Evolutionary conservation across 306 rosid species (phyloP).

Genomic region (Cucumis melo): DNA sequence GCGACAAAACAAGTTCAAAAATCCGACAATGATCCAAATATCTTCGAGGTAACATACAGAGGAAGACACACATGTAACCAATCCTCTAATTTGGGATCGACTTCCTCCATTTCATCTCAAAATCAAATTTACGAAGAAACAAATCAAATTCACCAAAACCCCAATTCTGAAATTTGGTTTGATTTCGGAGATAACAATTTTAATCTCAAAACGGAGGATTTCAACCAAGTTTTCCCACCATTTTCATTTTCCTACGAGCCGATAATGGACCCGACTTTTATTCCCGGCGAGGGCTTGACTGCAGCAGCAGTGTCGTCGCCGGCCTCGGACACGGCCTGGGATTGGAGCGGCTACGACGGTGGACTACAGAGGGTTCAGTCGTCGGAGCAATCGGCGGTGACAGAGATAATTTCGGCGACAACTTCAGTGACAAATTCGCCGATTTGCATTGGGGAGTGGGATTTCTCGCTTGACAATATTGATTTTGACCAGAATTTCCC

Average conservation of each 20-base stretch:
- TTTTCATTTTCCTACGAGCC: slow-evolving; percentile 22
- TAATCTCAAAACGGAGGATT: slow-evolving; percentile 28
- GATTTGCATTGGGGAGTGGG: slow-evolving; percentile 20
- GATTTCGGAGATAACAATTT: slow-evolving; percentile 16
- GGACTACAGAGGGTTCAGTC: slow-evolving; percentile 26
- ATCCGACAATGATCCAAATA: slow-evolving; percentile 18
- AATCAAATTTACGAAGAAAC: background rate
- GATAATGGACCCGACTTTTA: slow-evolving; percentile 19
- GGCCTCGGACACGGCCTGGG: slow-evolving; percentile 29
- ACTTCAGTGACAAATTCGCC: slow-evolving; percentile 55
- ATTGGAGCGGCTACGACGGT: slow-evolving; percentile 5
- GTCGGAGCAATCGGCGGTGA: slow-evolving; percentile 36
- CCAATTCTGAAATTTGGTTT: background rate
- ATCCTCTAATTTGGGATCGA: background rate
- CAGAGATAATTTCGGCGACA: slow-evolving; percentile 46
- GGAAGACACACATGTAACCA: slow-evolving; percentile 33
- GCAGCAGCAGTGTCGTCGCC: slow-evolving; percentile 24
- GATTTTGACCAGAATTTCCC: slow-evolving; percentile 32
- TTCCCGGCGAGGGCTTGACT: slow-evolving; percentile 8
- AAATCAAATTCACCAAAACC: background rate
- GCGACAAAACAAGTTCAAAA: slow-evolving; percentile 35
- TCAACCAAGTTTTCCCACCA: slow-evolving; percentile 31
- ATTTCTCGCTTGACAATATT: slow-evolving; percentile 22
- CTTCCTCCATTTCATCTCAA: background rate
- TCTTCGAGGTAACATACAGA: slow-evolving; percentile 19